Conservation (phyloP, 2,329 filamentous ascomycete genomes). For the Aspergillus sp. region DNA sequence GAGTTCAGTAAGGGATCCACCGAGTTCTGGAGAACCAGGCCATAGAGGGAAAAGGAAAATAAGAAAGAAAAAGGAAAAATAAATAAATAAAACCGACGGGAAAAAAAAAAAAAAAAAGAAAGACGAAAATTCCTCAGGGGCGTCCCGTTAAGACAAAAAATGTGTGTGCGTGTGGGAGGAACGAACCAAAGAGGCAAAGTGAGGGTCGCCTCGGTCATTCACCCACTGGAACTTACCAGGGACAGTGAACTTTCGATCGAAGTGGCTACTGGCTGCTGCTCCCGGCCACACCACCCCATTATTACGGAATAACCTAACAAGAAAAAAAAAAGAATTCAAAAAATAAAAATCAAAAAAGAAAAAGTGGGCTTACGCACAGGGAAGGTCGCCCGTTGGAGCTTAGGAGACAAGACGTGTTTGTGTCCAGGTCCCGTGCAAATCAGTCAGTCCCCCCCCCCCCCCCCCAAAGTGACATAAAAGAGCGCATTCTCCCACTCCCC, state of each 20-base stretch:
- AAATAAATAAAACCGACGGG: slow-evolving; percentile 2
- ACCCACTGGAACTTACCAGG: slow-evolving; percentile 14
- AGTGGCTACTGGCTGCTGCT: slow-evolving; percentile 25
- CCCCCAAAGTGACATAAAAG: slow-evolving; percentile 33
- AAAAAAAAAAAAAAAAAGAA: neutral
- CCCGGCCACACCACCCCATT: slow-evolving; percentile 14
- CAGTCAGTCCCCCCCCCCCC: slow-evolving; percentile 23
- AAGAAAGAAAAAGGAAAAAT: slow-evolving; percentile 1
- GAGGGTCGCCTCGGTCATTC: slow-evolving; percentile 9
- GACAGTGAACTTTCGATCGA: slow-evolving; percentile 16
- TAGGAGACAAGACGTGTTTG: slow-evolving; percentile 25
- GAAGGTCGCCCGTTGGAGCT: slow-evolving; percentile 31
- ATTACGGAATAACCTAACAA: slow-evolving; percentile 1
- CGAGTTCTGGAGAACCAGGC: slow-evolving; percentile 13
- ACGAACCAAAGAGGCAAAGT: slow-evolving; percentile 7
- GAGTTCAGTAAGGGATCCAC: slow-evolving; percentile 8
- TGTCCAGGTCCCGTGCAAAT: slow-evolving; percentile 27
- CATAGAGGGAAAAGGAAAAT: slow-evolving; percentile 13
- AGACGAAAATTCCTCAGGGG: slow-evolving; percentile 11
- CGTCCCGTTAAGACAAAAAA: slow-evolving; percentile 21
- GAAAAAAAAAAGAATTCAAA: slow-evolving; percentile 9
- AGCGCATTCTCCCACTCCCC: slow-evolving; percentile 31
- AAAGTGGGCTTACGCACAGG: slow-evolving; percentile 27
- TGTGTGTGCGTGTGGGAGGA: slow-evolving; percentile 16
- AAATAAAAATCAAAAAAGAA: slow-evolving; percentile 15